A percentile compares a stretch with the other conserved stretches of the same genome.
These are phyloP conservation scores for Fusarium concolor DNA, from an alignment of 2,329 filamentous ascomycete genomes.

Conservation along the genomic window DNA sequence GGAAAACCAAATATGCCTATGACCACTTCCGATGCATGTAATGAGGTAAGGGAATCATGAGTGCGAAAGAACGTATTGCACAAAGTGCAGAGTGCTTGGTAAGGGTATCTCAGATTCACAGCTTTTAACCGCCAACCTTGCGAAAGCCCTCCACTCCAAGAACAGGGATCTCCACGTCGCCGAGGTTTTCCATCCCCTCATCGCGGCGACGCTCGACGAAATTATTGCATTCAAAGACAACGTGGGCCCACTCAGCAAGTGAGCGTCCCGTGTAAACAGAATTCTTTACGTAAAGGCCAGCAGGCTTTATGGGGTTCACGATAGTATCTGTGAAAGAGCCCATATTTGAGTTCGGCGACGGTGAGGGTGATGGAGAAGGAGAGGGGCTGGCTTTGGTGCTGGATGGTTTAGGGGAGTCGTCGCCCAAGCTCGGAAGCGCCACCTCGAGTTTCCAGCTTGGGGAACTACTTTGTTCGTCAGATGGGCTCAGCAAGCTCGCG, in stretches of 20 bases:
- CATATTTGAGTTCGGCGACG: slow-evolving; percentile 42
- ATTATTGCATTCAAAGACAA: slow-evolving; percentile 82
- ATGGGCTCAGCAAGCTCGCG: slow-evolving; percentile 54
- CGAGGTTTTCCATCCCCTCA: slow-evolving; percentile 75
- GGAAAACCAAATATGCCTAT: slow-evolving; percentile 34
- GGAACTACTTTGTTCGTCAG: slow-evolving; percentile 42
- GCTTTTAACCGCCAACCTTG: slow-evolving; percentile 48
- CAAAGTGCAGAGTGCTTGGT: neutral
- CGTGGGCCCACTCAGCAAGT: slow-evolving; percentile 80
- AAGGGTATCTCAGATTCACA: slow-evolving; percentile 8
- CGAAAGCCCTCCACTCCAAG: slow-evolving; percentile 58
- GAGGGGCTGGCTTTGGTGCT: slow-evolving; percentile 20
- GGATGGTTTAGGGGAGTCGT: slow-evolving; percentile 20
- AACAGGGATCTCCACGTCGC: slow-evolving; percentile 70
- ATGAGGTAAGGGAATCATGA: slow-evolving; percentile 19
- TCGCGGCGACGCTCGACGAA: slow-evolving; percentile 81
- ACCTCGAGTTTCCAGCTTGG: slow-evolving; percentile 36
- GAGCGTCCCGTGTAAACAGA: slow-evolving; percentile 76
- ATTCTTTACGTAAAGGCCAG: slow-evolving; percentile 58
- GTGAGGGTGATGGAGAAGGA: slow-evolving; percentile 15
- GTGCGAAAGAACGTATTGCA: slow-evolving; percentile 10
- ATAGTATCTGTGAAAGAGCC: slow-evolving; percentile 44
- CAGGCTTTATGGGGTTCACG: slow-evolving; percentile 60
- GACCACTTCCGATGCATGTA: slow-evolving; percentile 16
- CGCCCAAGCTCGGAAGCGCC: slow-evolving; percentile 37